Base-by-base conservation (phyloP, 805 yeast genomes). In the Saturnispora mendoncae region DNA sequence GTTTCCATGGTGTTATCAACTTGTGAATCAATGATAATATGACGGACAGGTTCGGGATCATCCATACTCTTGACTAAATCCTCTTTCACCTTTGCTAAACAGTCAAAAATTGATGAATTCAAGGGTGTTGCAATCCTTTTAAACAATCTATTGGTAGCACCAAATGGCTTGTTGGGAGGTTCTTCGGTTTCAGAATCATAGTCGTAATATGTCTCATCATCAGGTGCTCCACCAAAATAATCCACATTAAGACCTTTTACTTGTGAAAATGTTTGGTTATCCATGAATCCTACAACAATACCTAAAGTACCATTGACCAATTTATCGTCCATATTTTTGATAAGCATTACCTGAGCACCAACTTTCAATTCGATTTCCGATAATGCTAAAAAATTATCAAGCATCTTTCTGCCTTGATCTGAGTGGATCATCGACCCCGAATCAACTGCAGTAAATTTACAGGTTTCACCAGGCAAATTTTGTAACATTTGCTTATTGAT, bases 321-420 rank as follows among this genome's bases (percentile, higher is more conserved):
- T 0, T 76, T 69, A 23, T 74, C 80, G 54, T 81, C 90, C 43
- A 78, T 68, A 53, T 84, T 84, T 54, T 83, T 83, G 36, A 83
- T 69, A 68, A 83, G 75, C 90, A 84, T 83, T 1, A 84, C 94
- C 59, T 83, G 92, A 0, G 90, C 85, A 34, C 81, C 81, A 42
- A 70, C 70, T 52, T 82, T 84, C 51, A 84, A 61, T 6, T 64
- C 64, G 12, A 84, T 55, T 28, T 60, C 61, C 28, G 67, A 63
- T 2, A 85, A 84, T 2, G 87, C 83, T 51, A 83, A 58, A 47
- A 81, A 78, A 49, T 76, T 74, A 18, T 68, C 65, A 10, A 80
- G 57, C 19, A 79, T 52, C 39, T 61, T 65, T 37, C 66, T 66
- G 35, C 72, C 63, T 19, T 65, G 60, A 2, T 61, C 69, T 4